Evolutionary conservation across 2,329 filamentous ascomycete species (phyloP), one percentile per base, ranked within the genome.

Genomic region (Hypoxylon sp.): DNA sequence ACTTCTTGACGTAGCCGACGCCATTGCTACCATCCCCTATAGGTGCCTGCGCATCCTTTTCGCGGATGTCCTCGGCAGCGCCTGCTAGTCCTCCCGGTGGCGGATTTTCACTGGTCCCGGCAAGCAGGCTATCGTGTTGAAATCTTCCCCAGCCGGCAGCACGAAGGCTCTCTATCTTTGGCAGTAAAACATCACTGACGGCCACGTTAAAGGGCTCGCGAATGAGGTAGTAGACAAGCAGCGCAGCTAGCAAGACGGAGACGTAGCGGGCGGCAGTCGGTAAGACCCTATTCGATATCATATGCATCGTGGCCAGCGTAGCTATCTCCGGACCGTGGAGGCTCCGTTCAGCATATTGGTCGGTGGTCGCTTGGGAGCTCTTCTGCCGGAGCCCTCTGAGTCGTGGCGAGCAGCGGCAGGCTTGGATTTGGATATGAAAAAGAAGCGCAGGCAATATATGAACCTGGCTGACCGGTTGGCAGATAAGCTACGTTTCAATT

Each of bases 211-310:
- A 40, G 29, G 71, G 71, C 29, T 66, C 65, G 51, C 67, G 69
- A 15, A 72, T 65, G 37, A 73, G 53, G 33, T 67, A 72, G 58
- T 69, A 73, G 27, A 73, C 67, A 29, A 73, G 54, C 8, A 74
- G n/a, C 41, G 63, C 70, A 27, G 68, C 69, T 23, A 72, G 48
- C n/a, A 73, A 53, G 23, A 72, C 65, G 8, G 68, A 60, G 56
- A 63, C 63, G 48, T 72, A 74, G 52, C 72, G 71, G 61, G 61
- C 65, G 40, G 67, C 52, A 35, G 72, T 57, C 45, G 69, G 70
- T 42, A 72, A 49, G 27, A 69, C 46, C 55, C 70, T 69, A 55
- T 69, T 70, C 50, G 67, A 63, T 53, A 70, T 49, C 24, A 58
- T 52, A 60, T 63, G 66, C 66, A 71, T 70, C 62, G 65, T 70